Percentiles rank a stretch among this genome's conserved stretches.
phyloP scores from a whole-genome alignment of 2,329 filamentous ascomycete genomes.

The Apiospora marii region DNA sequence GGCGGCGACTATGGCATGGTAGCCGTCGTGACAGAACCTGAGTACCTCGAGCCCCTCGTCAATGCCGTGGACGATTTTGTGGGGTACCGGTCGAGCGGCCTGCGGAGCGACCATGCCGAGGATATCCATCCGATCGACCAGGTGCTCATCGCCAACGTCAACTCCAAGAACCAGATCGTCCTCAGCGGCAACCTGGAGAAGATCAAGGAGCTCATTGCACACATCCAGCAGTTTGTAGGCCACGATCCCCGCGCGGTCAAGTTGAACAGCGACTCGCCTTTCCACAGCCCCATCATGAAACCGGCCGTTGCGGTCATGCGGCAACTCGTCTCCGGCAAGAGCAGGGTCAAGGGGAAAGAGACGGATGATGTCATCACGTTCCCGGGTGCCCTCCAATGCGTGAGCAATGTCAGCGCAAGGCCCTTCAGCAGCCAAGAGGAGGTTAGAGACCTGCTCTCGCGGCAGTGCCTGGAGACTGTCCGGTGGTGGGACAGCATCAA shows the following conservation, averaged over 20 bases:
- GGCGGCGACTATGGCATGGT: constrained; percentile 94
- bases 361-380: constrained; percentile 75
- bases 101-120: constrained; percentile 72
- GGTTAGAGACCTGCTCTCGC: constrained; percentile 79
- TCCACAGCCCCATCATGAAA: constrained; percentile 91
- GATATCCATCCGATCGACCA: constrained; percentile 81
- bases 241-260: constrained; percentile 90
- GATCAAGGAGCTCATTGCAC: constrained; percentile 82
- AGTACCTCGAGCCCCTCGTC: constrained; percentile 74
- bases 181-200: constrained; percentile 85
- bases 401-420: constrained; percentile 85
- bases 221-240: constrained; percentile 87
- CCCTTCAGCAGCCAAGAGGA: constrained; percentile 79
- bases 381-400: constrained; percentile 76
- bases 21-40: constrained; percentile 85
- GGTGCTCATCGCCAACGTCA: constrained; percentile 91
- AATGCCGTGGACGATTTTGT: constrained; percentile 81
- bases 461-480: constrained; percentile 90
- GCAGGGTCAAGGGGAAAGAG: constrained; percentile 59
- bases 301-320: constrained; percentile 81
- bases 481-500: constrained; percentile 94
- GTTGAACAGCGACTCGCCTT: constrained; percentile 86
- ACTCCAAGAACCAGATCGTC: constrained; percentile 96
- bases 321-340: constrained; percentile 68
- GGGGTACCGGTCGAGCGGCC: constrained; percentile 69